Conservation (phyloP, 257 asterid species). For the Nicotiana benthamiana region DNA sequence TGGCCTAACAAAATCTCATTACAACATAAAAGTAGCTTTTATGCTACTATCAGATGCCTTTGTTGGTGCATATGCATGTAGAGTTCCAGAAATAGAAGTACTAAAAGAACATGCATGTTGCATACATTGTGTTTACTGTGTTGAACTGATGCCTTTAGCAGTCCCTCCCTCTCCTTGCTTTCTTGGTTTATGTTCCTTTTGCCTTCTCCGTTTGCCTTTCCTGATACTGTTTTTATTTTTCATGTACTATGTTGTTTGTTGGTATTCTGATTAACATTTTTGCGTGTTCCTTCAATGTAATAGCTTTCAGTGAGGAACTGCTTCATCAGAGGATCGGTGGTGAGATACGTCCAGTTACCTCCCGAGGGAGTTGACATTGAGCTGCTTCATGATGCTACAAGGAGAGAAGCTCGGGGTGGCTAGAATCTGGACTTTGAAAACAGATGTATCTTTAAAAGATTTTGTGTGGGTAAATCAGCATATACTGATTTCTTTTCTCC, state of each 20-base stretch:
- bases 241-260: background rate
- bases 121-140: background rate
- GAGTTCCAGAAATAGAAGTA: background rate
- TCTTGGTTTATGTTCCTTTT: background rate
- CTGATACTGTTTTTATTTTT: background rate
- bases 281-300: conserved; percentile 20
- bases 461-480: background rate
- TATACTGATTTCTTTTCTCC: background rate
- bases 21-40: background rate
- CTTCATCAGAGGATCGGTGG: conserved; percentile 97
- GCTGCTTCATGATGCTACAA: conserved; percentile 90
- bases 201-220: background rate
- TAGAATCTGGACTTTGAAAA: conserved; percentile 10
- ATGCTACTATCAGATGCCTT: background rate
- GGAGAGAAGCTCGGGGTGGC: conserved; percentile 94
- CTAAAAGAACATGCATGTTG: background rate
- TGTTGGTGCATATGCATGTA: background rate
- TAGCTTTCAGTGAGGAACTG: conserved; percentile 95
- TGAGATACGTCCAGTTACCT: conserved; percentile 90
- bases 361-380: conserved; percentile 96
- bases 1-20: background rate
- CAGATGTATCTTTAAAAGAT: background rate
- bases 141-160: background rate
- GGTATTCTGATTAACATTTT: background rate
- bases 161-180: background rate